Evolutionary conservation across 495 filamentous ascomycete species (phyloP).

Genomic region (Hyaloscypha bicolor): DNA sequence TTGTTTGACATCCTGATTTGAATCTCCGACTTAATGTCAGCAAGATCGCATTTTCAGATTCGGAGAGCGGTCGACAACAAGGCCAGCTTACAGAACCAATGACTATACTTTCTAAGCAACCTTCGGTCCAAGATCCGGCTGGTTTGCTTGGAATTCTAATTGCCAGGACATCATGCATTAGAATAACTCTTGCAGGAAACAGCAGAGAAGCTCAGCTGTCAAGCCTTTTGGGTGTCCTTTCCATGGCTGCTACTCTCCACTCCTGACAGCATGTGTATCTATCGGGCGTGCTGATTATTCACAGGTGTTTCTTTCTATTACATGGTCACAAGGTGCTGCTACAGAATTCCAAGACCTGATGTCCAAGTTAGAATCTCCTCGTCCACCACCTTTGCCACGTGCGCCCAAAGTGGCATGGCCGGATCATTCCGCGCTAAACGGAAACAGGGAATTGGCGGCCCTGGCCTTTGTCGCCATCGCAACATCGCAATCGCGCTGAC

Average conservation of each 20-base stretch:
- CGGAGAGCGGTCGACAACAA: not conserved
- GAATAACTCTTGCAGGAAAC: too few relatives aligned
- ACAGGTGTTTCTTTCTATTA: not conserved
- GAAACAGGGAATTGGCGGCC: not conserved
- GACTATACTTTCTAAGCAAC: not conserved
- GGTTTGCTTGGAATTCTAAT: not conserved
- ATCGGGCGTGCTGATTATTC: not conserved
- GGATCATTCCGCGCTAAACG: not conserved
- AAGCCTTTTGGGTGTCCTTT: too few relatives aligned
- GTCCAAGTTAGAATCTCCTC: not conserved
- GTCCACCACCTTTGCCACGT: not conserved
- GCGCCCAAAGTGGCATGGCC: not conserved
- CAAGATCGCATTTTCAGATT: not conserved
- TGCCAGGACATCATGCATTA: not conserved
- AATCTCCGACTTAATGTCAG: not conserved
- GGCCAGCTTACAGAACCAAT: not conserved
- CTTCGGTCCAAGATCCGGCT: not conserved
- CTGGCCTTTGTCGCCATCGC: not conserved
- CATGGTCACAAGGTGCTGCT: not conserved
- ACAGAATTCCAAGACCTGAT: too few relatives aligned
- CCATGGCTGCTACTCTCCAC: too few relatives aligned
- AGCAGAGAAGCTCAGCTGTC: too few relatives aligned
- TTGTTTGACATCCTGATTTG: not conserved
- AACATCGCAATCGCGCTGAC: not conserved
- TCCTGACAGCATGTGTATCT: not conserved